Evolutionary conservation across 345 rosid species (phyloP).

Genomic region (Heritiera littoralis): DNA sequence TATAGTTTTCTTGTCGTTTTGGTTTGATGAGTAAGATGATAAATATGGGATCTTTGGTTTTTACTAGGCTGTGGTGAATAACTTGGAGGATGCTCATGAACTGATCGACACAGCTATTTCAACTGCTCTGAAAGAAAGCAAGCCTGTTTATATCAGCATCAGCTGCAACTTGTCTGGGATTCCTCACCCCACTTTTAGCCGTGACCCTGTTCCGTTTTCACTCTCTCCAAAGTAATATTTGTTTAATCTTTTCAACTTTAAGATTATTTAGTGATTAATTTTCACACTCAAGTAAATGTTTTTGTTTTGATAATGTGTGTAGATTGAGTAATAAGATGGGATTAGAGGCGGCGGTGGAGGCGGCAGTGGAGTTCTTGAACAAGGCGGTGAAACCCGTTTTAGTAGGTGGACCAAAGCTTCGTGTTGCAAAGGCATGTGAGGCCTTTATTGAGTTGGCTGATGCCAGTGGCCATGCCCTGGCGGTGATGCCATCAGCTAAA

Average conservation of each 20-base stretch:
- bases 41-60: not conserved
- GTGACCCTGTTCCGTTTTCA: slow-evolving; percentile 65
- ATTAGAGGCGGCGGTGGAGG: slow-evolving; percentile 71
- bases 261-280: not conserved
- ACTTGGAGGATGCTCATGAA: slow-evolving; percentile 85
- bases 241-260: not conserved
- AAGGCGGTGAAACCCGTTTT: slow-evolving; percentile 75
- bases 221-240: slow-evolving; percentile 54
- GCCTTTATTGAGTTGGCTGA: slow-evolving; percentile 68
- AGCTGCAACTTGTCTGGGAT: slow-evolving; percentile 63
- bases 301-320: not conserved
- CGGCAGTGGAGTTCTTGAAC: slow-evolving; percentile 68
- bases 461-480: slow-evolving; percentile 58
- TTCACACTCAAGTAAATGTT: not conserved
- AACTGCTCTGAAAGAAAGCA: slow-evolving; percentile 77
- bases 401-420: slow-evolving; percentile 73
- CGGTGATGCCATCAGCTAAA: slow-evolving; percentile 79
- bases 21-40: not conserved
- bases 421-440: slow-evolving; percentile 54
- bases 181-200: slow-evolving; percentile 73
- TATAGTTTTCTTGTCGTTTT: not conserved
- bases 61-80: slow-evolving; percentile 68
- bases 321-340: slow-evolving; percentile 67
- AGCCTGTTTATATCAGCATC: slow-evolving; percentile 77
- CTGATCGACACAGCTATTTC: slow-evolving; percentile 74